These are phyloP conservation scores for Wickerhamomyces mucosus DNA, from an alignment of 805 yeast genomes.

Conservation along the genomic window DNA sequence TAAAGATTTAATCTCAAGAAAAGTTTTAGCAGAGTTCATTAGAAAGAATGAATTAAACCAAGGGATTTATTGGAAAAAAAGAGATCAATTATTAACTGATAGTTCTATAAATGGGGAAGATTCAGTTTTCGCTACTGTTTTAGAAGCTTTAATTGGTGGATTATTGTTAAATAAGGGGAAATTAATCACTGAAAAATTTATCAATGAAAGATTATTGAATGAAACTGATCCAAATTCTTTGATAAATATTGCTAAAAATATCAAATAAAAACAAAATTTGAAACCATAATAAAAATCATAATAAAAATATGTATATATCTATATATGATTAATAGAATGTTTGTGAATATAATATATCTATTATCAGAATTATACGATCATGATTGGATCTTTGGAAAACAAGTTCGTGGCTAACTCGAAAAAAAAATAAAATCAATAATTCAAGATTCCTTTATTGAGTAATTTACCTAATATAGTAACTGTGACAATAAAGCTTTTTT, in stretches of 20 bases:
- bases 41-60: constrained; percentile 36
- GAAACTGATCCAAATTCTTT: constrained; percentile 14
- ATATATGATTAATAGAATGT: no score
- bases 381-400: no score
- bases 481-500: no score
- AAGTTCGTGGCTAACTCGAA: no score
- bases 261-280: no score
- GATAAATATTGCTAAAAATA: constrained; percentile 8
- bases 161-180: constrained; percentile 56
- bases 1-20: constrained; percentile 41
- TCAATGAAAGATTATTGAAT: constrained; percentile 36
- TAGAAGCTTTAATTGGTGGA: constrained; percentile 61
- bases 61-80: constrained; percentile 59
- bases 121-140: constrained; percentile 41
- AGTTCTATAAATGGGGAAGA: constrained; percentile 46
- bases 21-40: constrained; percentile 43
- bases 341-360: no score
- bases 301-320: no score
- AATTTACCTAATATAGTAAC: no score
- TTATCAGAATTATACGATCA: no score
- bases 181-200: constrained; percentile 45
- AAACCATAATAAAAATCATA: no score
- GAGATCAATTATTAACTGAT: constrained; percentile 35
- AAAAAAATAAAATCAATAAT: no score
- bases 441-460: no score